phyloP scores from a whole-genome alignment of 2,329 filamentous ascomycete species.

The Diaporthe nobilis region DNA sequence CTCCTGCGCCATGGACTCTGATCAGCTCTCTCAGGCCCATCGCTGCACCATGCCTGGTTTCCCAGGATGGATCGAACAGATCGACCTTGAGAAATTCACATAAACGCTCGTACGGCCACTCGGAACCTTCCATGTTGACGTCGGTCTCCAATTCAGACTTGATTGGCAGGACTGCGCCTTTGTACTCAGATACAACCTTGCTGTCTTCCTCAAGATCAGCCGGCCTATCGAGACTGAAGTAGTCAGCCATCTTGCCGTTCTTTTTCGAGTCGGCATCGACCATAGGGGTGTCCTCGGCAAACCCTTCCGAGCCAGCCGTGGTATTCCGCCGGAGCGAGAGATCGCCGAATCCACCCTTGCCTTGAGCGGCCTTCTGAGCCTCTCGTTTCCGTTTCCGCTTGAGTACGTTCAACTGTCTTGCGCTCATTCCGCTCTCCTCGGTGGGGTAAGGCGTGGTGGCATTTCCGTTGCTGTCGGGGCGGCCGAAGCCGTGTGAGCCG shows the following conservation, averaged over 20 bases:
- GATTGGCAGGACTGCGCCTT: slow-evolving; percentile 80
- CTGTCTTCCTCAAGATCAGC: slow-evolving; percentile 87
- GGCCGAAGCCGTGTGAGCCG: slow-evolving; percentile 49
- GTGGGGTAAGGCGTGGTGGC: slow-evolving; percentile 56
- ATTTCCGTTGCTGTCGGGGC: slow-evolving; percentile 51
- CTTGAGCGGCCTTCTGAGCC: slow-evolving; percentile 85
- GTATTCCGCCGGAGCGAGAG: slow-evolving; percentile 77
- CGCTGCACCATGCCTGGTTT: slow-evolving; percentile 94
- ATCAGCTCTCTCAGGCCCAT: slow-evolving; percentile 95
- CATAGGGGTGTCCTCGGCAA: slow-evolving; percentile 72
- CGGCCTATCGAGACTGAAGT: slow-evolving; percentile 89
- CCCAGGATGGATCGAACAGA: slow-evolving; percentile 94
- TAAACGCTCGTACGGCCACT: slow-evolving; percentile 95
- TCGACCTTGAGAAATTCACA: slow-evolving; percentile 96
- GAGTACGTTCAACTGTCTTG: slow-evolving; percentile 92
- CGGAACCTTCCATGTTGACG: slow-evolving; percentile 80
- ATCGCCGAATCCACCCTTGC: slow-evolving; percentile 91
- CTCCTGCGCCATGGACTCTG: slow-evolving; percentile 90
- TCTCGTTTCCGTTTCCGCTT: slow-evolving; percentile 95
- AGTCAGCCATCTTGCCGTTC: slow-evolving; percentile 80
- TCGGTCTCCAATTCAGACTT: slow-evolving; percentile 89
- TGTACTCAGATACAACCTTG: slow-evolving; percentile 96
- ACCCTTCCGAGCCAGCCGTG: slow-evolving; percentile 72
- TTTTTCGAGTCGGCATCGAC: slow-evolving; percentile 67
- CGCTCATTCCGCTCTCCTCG: slow-evolving; percentile 84